phyloP scores from a whole-genome alignment of 192 early-diverging fungal species.

The Paraglomus brasilianum region DNA sequence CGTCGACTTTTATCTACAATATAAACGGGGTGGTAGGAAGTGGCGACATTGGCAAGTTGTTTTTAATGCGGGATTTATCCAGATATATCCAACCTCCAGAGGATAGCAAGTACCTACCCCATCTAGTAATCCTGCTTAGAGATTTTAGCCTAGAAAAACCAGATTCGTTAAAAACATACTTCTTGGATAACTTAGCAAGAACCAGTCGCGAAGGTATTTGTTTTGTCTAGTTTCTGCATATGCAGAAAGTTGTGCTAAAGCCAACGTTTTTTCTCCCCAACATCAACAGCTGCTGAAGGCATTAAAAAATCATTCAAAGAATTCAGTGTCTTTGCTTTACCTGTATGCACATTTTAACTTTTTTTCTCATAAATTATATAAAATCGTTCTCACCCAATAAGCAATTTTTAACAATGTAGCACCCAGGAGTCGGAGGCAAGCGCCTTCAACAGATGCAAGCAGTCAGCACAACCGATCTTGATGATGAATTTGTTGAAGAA shows the following conservation, averaged over 20 bases:
- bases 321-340: constrained; percentile 1
- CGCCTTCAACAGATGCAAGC: constrained; percentile 13
- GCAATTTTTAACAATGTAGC: too few species aligned
- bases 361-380: too few species aligned
- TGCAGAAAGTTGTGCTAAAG: neutral
- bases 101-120: constrained; percentile 18
- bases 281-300: constrained; percentile 7
- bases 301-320: constrained; percentile 14
- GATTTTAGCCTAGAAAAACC: constrained; percentile 12
- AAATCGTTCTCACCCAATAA: too few species aligned
- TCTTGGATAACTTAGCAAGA: neutral
- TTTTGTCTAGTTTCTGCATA: neutral
- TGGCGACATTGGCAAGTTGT: constrained; percentile 21
- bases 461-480: neutral
- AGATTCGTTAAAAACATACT: constrained; percentile 7
- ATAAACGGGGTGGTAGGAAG: constrained; percentile 23
- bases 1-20: constrained; percentile 27
- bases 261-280: neutral
- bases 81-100: constrained; percentile 20
- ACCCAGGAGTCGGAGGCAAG: neutral
- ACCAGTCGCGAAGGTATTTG: constrained; percentile 11
- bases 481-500: neutral
- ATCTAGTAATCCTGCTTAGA: constrained; percentile 15
- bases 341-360: neutral
- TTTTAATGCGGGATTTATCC: constrained; percentile 21